Conservation (phyloP, 2,329 filamentous ascomycete species). For the Incumbomyces lentus region DNA sequence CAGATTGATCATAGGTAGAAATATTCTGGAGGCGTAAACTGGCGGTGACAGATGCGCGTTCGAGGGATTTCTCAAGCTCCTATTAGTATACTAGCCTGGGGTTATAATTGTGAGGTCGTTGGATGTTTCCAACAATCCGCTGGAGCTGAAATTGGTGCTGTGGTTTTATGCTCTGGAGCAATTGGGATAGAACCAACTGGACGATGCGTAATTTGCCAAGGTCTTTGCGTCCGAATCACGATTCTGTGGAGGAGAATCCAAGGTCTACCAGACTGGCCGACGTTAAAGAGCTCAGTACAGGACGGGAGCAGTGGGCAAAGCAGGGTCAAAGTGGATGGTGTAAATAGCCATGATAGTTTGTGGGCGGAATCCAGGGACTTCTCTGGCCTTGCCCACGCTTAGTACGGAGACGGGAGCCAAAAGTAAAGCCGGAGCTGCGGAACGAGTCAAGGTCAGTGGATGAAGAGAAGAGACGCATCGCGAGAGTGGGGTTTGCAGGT, state of each 20-base stretch:
- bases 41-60: too few species aligned
- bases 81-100: neutral
- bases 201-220: slow-evolving; percentile 5
- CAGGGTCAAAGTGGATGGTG: neutral
- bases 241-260: slow-evolving; percentile 1
- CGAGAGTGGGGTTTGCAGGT: neutral
- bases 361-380: too few species aligned
- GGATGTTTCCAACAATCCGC: neutral
- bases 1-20: neutral
- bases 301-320: neutral
- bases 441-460: neutral
- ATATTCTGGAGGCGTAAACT: neutral
- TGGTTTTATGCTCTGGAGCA: too few species aligned
- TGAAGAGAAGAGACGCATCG: neutral
- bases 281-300: neutral
- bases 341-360: neutral
- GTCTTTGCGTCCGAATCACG: neutral
- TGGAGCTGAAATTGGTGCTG: too few species aligned
- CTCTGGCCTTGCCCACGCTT: too few species aligned
- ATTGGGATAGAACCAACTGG: too few species aligned
- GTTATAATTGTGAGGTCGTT: neutral
- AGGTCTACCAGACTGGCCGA: neutral
- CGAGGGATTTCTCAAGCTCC: too few species aligned
- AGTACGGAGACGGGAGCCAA: neutral
- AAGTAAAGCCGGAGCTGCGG: slow-evolving; percentile 3